These are phyloP conservation scores for Xerocomellus chrysenteron DNA, from an alignment of 768 basidiomycete species.

Conservation along the genomic window DNA sequence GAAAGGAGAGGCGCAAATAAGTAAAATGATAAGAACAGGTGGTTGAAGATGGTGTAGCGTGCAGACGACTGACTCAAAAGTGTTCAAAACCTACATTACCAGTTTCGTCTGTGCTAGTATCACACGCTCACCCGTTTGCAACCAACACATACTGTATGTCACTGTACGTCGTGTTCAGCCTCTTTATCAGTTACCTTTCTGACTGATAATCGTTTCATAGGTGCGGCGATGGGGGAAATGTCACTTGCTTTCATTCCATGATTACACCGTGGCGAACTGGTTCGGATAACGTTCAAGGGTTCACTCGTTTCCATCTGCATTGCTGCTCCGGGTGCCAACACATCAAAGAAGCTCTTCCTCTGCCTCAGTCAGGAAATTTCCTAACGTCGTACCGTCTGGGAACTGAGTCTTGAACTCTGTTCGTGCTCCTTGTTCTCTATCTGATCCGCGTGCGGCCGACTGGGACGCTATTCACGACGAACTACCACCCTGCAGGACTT, in stretches of 20 bases:
- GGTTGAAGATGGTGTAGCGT: constrained; percentile 7
- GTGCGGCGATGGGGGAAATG: too few species aligned
- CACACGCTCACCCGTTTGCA: constrained; percentile 10
- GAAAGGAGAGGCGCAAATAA: constrained; percentile 5
- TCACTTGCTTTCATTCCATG: background rate
- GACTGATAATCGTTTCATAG: background rate
- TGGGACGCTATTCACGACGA: background rate
- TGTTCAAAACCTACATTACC: constrained; percentile 10
- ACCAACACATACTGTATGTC: background rate
- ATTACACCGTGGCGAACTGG: background rate
- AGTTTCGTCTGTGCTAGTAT: constrained; percentile 7
- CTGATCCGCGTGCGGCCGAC: constrained; percentile 17
- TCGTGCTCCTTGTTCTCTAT: constrained; percentile 14
- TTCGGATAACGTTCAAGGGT: background rate
- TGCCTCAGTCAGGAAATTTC: background rate
- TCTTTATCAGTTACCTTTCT: background rate
- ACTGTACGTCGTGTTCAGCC: background rate
- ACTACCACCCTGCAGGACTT: constrained; percentile 3
- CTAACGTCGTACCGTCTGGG: background rate
- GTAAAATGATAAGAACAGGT: background rate
- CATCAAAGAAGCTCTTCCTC: background rate
- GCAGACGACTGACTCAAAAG: background rate
- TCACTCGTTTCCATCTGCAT: background rate
- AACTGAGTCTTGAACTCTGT: constrained; percentile 10
- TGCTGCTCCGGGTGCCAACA: background rate